phyloP scores from a whole-genome alignment of 208 protist species.

The Zelonia costaricensis region DNA sequence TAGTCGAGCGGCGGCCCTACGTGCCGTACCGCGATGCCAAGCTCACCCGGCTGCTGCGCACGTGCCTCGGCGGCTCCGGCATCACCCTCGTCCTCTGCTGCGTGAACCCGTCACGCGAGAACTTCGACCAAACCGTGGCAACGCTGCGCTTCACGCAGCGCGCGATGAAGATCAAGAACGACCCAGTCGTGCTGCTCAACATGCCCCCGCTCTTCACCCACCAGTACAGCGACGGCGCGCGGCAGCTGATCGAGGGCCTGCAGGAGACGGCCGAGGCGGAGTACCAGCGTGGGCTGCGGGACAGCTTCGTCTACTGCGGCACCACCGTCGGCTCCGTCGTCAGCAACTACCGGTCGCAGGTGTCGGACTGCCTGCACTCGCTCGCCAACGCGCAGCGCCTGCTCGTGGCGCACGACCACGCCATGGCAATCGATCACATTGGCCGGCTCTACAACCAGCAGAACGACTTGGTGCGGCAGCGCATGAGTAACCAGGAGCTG shows the following conservation, averaged over 20 bases:
- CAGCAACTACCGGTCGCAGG: constrained; percentile 48
- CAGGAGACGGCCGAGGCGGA: constrained; percentile 47
- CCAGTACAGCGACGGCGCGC: constrained; percentile 65
- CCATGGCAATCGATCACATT: constrained; percentile 64
- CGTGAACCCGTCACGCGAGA: constrained; percentile 82
- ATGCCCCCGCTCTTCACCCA: constrained; percentile 85
- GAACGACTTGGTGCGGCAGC: constrained; percentile 42
- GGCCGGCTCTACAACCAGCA: constrained; percentile 62
- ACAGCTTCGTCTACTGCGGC: constrained; percentile 67
- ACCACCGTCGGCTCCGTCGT: constrained; percentile 58
- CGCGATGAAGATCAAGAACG: constrained; percentile 89
- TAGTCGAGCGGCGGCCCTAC: constrained; percentile 66
- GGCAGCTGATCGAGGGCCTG: constrained; percentile 45
- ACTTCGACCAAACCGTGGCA: constrained; percentile 88
- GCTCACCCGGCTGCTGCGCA: constrained; percentile 84
- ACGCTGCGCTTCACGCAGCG: constrained; percentile 88
- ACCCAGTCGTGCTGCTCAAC: constrained; percentile 82
- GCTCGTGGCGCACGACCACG: constrained; percentile 82
- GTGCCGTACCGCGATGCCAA: constrained; percentile 91
- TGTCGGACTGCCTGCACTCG: constrained; percentile 65
- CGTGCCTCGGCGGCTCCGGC: constrained; percentile 81
- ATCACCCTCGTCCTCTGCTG: constrained; percentile 93
- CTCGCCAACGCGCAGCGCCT: constrained; percentile 76
- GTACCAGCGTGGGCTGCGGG: constrained; percentile 75
- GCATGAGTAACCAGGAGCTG: constrained; percentile 39